A percentile compares a stretch with the other conserved stretches of the same genome.
Evolutionary conservation across 495 filamentous ascomycete genomes (phyloP).

Genomic region (Podospora conica): DNA sequence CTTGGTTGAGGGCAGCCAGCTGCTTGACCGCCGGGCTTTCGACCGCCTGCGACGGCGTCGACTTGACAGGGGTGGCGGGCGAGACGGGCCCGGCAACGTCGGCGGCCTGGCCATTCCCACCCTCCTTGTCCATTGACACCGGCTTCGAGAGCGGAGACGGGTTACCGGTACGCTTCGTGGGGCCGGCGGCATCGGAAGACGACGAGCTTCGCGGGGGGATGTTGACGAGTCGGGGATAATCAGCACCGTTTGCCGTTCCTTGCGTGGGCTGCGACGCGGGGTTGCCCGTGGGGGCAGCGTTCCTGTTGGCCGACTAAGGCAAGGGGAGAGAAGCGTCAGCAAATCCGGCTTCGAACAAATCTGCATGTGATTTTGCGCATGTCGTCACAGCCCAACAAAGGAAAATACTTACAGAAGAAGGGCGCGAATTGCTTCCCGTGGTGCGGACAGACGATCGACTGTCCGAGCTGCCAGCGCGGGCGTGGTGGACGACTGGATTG

Average conservation of each 20-base stretch:
- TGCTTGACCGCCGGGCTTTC: constrained; percentile 72
- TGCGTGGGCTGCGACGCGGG: constrained; percentile 41
- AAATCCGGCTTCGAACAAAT: constrained; percentile 13
- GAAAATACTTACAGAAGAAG: constrained; percentile 41
- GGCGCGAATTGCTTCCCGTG: constrained; percentile 33
- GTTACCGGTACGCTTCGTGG: constrained; percentile 54
- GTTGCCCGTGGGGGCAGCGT: constrained; percentile 40
- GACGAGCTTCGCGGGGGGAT: constrained; percentile 58
- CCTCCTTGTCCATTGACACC: constrained; percentile 49
- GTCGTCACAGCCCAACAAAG: neutral
- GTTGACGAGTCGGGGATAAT: constrained; percentile 54
- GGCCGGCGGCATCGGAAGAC: constrained; percentile 57
- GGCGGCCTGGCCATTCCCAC: constrained; percentile 27
- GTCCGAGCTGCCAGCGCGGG: constrained; percentile 37
- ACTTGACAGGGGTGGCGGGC: constrained; percentile 29
- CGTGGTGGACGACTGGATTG: constrained; percentile 22
- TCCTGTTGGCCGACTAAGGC: constrained; percentile 44
- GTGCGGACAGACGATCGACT: constrained; percentile 40
- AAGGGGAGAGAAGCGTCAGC: constrained; percentile 27
- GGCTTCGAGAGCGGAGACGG: constrained; percentile 90
- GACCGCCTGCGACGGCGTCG: constrained; percentile 23
- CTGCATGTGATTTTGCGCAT: constrained; percentile 32
- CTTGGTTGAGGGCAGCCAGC: constrained; percentile 73
- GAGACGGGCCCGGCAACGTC: constrained; percentile 23
- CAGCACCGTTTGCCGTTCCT: constrained; percentile 36